Percentiles rank a stretch among this genome's conserved stretches.
These are phyloP conservation scores for Chrysanthemum lavandulifolium DNA, from an alignment of 129 eudicot species.

Conservation along the genomic window DNA sequence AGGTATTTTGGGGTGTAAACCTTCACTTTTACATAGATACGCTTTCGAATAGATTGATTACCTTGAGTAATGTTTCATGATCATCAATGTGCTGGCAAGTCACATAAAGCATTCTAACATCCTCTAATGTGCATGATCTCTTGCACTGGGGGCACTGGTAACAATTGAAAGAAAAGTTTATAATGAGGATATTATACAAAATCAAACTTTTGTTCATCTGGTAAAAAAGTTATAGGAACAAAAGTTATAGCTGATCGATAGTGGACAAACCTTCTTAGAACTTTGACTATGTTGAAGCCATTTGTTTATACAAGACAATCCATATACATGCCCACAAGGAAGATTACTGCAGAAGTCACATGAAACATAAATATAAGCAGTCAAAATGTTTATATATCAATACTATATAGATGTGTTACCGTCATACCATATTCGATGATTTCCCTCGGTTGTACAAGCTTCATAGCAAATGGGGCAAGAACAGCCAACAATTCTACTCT, in stretches of 20 bases:
- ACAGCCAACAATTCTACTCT: slow-evolving; percentile 40
- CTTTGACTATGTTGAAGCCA: slow-evolving; percentile 48
- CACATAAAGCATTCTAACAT: slow-evolving; percentile 63
- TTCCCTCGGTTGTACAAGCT: slow-evolving; percentile 60
- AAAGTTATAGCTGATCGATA: not conserved
- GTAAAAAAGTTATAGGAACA: too few relatives aligned
- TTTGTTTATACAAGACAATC: slow-evolving; percentile 64
- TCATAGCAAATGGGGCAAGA: slow-evolving; percentile 64
- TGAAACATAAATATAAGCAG: not conserved
- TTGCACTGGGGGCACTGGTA: slow-evolving; percentile 86
- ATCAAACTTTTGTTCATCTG: not conserved
- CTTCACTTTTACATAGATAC: not conserved
- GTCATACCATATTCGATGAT: slow-evolving; percentile 59
- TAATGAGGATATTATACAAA: not conserved
- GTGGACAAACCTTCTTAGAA: slow-evolving; percentile 52
- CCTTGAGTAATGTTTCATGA: slow-evolving; percentile 54
- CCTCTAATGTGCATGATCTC: slow-evolving; percentile 49
- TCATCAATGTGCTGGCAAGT: slow-evolving; percentile 38
- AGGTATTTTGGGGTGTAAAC: not conserved
- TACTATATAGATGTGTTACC: not conserved
- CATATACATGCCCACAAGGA: slow-evolving; percentile 81
- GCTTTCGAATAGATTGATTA: slow-evolving; percentile 2
- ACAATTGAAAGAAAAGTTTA: not conserved
- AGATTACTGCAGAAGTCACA: slow-evolving; percentile 50
- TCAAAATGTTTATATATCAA: not conserved